Conservation (phyloP, 148 eudicot genomes). For the Bassia scoparia region DNA sequence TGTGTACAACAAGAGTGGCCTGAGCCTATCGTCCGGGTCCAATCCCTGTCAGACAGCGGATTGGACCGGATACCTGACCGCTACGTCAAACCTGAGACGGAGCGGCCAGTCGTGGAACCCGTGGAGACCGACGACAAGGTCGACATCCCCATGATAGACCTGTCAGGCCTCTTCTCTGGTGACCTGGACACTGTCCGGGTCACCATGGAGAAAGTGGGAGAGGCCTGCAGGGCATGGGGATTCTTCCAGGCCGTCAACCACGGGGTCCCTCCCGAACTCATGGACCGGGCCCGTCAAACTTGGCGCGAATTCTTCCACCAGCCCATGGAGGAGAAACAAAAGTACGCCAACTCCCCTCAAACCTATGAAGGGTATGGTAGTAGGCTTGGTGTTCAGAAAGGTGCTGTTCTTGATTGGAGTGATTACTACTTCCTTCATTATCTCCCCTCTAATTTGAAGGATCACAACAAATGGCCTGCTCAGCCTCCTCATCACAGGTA, state of each 20-base stretch:
- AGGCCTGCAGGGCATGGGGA: slow-evolving; percentile 75
- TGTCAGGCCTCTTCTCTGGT: slow-evolving; percentile 33
- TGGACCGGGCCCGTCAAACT: slow-evolving; percentile 54
- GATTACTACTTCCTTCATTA: slow-evolving; percentile 85
- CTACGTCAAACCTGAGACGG: slow-evolving; percentile 52
- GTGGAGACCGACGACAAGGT: neutral
- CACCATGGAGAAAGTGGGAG: slow-evolving; percentile 28
- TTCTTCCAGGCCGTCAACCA: slow-evolving; percentile 83
- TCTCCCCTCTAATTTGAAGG: slow-evolving; percentile 52
- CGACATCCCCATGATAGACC: slow-evolving; percentile 70
- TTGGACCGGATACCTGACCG: slow-evolving; percentile 41
- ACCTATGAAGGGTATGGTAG: slow-evolving; percentile 98
- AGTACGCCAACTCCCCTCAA: slow-evolving; percentile 54
- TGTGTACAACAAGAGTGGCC: slow-evolving; percentile 58
- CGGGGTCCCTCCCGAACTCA: slow-evolving; percentile 53
- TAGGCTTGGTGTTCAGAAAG: slow-evolving; percentile 74
- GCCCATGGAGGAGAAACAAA: slow-evolving; percentile 76
- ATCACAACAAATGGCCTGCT: slow-evolving; percentile 74
- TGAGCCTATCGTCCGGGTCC: slow-evolving; percentile 80
- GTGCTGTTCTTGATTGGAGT: slow-evolving; percentile 93
- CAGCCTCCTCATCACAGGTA: slow-evolving; percentile 59
- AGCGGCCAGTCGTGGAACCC: slow-evolving; percentile 37
- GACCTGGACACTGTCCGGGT: slow-evolving; percentile 8
- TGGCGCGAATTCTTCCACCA: slow-evolving; percentile 84
- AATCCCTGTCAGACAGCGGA: slow-evolving; percentile 63